Evolutionary conservation across 768 basidiomycete species (phyloP), one percentile per base, ranked within the genome.

Genomic region (Russula griseocarnosa): DNA sequence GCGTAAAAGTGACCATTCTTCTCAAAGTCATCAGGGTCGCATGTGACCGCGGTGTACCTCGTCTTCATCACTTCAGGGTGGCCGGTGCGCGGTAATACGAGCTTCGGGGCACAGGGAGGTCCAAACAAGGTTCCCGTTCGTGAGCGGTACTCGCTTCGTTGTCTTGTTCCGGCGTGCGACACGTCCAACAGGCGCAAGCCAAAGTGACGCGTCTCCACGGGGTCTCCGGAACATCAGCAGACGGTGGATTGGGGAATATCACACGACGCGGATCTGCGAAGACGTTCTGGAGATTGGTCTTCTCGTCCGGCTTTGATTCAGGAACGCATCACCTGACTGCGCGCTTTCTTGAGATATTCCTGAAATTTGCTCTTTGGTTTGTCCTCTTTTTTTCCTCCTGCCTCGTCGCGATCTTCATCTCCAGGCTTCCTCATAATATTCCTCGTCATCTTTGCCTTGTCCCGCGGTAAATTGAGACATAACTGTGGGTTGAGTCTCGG

Each of bases 11-110:
- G 95, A 13, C 90, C 87, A 53, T 84, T 84, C 71, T 81, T 83
- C 74, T 90, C 86, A 71, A 95, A 97, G 38, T 95, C 88, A 71
- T 98, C 91, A 1, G 95, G 94, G 72, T 94, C 93, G 73, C 94
- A 93, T 11, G 94, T 97, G 6, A 95, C 89, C 0, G 92, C 94
- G 6, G 94, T 94, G 73, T 88, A 93, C 63, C 90, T 79, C 26
- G 86, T 84, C 71, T 83, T 81, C 68, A 78, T 84, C 71, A 87
- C 90, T 74, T 94, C 91, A 51, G 83, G 79, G 69, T 87, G 82
- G 62, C 87, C 83, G 52, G 81, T 75, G 70, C 89, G 74, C 34
- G 90, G 87, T 63, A 97, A 74, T 22, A 94, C 83, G 46, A 98
- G 79, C 70, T 88, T 88, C 3, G 90, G 86, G 95, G 95, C 2